A percentile compares a stretch with the other conserved stretches of the same genome.
These are phyloP conservation scores for Cucurbita pepo DNA, from an alignment of 306 rosid genomes.

Conservation along the genomic window DNA sequence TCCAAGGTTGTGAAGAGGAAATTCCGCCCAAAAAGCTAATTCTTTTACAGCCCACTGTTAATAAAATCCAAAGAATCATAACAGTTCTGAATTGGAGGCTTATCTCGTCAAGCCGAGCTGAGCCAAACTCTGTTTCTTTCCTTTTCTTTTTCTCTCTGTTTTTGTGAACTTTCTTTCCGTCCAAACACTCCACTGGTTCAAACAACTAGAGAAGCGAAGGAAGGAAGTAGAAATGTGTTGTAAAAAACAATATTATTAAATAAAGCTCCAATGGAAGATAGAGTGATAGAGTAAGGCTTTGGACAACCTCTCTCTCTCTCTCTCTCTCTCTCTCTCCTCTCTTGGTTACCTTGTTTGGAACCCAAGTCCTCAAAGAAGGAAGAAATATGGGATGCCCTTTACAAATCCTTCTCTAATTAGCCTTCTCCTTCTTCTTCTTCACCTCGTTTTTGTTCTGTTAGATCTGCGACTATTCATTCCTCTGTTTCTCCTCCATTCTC, in stretches of 20 bases:
- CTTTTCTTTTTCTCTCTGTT: neutral
- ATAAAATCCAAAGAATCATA: too few relatives aligned
- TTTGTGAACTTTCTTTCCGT: neutral
- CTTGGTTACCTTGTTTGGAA: neutral
- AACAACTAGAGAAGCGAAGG: neutral
- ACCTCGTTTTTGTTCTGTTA: constrained; percentile 17
- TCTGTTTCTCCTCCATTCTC: constrained; percentile 1
- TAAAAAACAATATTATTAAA: constrained; percentile 18
- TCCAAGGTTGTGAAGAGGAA: too few relatives aligned
- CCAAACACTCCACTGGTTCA: constrained; percentile 1
- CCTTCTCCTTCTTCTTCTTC: neutral
- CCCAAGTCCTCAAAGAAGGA: neutral
- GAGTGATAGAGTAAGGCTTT: constrained; percentile 10
- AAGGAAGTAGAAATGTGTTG: neutral
- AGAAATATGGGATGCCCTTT: neutral
- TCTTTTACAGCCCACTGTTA: too few relatives aligned
- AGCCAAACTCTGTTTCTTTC: neutral
- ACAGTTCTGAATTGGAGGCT: too few relatives aligned
- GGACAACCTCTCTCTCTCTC: neutral
- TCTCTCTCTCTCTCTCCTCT: neutral
- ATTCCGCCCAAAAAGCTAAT: too few relatives aligned
- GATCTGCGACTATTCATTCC: constrained; percentile 19
- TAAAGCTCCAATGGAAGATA: constrained; percentile 21
- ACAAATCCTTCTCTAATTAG: constrained; percentile 14
- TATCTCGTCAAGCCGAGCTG: neutral